These are phyloP conservation scores for Diplodia sapinea DNA, from an alignment of 2,329 filamentous ascomycete species.

Conservation along the genomic window DNA sequence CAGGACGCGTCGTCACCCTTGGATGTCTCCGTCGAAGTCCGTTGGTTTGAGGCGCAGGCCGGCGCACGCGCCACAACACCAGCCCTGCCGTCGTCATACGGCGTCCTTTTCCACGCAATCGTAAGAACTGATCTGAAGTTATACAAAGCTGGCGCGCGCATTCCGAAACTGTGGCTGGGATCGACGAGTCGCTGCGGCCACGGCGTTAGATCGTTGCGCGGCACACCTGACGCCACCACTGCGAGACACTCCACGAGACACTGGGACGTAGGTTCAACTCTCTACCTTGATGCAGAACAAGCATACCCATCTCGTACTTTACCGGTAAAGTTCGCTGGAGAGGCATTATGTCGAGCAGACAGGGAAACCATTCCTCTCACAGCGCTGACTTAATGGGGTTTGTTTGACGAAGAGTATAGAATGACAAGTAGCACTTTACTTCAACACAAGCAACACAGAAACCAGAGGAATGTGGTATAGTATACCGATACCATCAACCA, in stretches of 20 bases:
- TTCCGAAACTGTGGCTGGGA: not conserved
- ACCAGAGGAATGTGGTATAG: not conserved
- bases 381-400: too few species aligned
- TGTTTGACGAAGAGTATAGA: too few species aligned
- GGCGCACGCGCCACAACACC: slow-evolving; percentile 20
- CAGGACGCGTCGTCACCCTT: slow-evolving; percentile 14
- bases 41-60: slow-evolving; percentile 12
- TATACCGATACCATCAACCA: not conserved
- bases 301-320: too few species aligned
- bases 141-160: not conserved
- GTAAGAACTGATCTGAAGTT: too few species aligned
- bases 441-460: not conserved
- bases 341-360: too few species aligned
- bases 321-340: too few species aligned
- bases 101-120: not conserved
- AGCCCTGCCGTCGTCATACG: slow-evolving; percentile 9
- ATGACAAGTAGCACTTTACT: too few species aligned
- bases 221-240: not conserved
- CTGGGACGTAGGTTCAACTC: too few species aligned
- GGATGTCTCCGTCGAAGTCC: not conserved
- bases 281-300: too few species aligned
- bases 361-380: too few species aligned
- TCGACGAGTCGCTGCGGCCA: not conserved
- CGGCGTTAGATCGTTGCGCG: not conserved
- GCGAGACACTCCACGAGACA: too few species aligned